Evolutionary conservation across 495 filamentous ascomycete species (phyloP).

Genomic region (Aspergillus funiculosus): DNA sequence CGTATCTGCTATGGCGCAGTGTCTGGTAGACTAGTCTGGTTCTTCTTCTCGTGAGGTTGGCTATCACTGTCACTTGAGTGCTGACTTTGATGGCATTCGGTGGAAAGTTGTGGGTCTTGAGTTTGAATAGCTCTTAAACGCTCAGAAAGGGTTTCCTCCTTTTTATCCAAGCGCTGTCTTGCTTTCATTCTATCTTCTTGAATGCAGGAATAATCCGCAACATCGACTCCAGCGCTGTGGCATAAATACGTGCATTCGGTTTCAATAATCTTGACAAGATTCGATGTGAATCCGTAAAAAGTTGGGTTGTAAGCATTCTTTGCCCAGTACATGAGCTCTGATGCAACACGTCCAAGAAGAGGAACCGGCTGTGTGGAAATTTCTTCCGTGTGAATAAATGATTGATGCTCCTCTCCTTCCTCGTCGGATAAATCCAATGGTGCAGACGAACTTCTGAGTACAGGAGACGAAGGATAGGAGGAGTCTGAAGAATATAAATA

Average conservation of each 20-base stretch:
- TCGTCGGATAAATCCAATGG: conserved; percentile 21
- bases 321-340: conserved; percentile 44
- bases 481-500: conserved; percentile 39
- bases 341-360: conserved; percentile 38
- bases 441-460: conserved; percentile 9
- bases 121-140: background rate
- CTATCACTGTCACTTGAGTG: no score
- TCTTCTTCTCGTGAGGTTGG: no score
- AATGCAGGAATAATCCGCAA: conserved; percentile 30
- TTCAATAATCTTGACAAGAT: conserved; percentile 36
- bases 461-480: conserved; percentile 23
- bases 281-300: conserved; percentile 40
- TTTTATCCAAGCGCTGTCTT: conserved; percentile 14
- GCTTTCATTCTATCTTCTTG: conserved; percentile 17
- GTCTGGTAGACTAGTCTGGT: no score
- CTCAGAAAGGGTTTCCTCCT: conserved; percentile 10
- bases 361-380: conserved; percentile 28
- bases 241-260: conserved; percentile 38
- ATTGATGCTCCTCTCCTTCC: conserved; percentile 28
- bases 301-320: conserved; percentile 44
- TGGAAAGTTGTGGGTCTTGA: background rate
- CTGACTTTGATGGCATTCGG: background rate
- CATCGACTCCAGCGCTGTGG: conserved; percentile 33
- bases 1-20: no score
- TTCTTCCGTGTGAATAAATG: conserved; percentile 13